Percentiles rank a stretch among this genome's conserved stretches.
Conservation (phyloP, 2,329 filamentous ascomycete genomes). For the Aspergillus amoenus region DNA sequence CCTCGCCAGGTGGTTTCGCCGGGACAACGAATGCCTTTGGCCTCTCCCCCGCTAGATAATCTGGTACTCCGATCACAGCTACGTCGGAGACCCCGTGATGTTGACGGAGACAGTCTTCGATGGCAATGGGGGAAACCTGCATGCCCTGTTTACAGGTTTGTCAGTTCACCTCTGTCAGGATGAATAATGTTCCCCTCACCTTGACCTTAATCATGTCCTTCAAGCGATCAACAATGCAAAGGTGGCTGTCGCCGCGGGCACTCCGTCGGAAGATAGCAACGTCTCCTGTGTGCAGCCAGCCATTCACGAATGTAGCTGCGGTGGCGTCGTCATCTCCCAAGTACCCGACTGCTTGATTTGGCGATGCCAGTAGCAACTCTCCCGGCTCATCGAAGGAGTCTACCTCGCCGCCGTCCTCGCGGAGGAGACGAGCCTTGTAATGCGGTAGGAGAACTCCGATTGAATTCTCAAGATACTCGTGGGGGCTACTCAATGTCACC, state of each 20-base stretch:
- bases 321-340: not conserved
- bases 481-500: not conserved
- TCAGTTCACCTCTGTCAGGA: not conserved
- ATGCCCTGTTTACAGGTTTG: not conserved
- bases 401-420: not conserved
- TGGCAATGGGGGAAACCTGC: slow-evolving; percentile 2
- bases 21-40: slow-evolving; percentile 3
- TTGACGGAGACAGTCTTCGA: not conserved
- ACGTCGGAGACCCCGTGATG: not conserved
- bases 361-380: not conserved
- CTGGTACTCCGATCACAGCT: slow-evolving; percentile 1
- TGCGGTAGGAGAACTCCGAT: not conserved
- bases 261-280: not conserved
- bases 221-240: not conserved
- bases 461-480: not conserved
- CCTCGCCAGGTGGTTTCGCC: not conserved
- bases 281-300: not conserved
- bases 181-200: not conserved
- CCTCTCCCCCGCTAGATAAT: slow-evolving; percentile 2
- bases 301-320: not conserved
- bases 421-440: not conserved
- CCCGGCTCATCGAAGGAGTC: not conserved
- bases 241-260: not conserved
- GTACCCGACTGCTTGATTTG: not conserved
- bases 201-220: not conserved